Evolutionary conservation across 495 filamentous ascomycete genomes (phyloP).

Genomic region (Glarea lozoyensis): DNA sequence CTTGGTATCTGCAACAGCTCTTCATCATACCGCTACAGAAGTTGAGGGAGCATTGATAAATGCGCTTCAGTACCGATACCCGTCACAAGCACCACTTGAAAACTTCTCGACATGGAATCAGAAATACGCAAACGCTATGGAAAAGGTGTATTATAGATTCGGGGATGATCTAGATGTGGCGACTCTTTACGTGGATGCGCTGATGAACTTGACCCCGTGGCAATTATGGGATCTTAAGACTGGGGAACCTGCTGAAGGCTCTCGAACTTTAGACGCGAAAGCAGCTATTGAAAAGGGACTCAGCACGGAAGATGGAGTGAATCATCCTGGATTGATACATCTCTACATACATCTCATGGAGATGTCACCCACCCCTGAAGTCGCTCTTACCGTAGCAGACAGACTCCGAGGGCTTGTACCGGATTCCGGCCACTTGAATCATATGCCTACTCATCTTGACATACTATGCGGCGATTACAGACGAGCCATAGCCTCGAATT

Average conservation of each 20-base stretch:
- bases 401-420: conserved; percentile 53
- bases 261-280: conserved; percentile 50
- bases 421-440: conserved; percentile 60
- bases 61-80: conserved; percentile 49
- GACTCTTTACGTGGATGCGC: conserved; percentile 51
- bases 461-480: conserved; percentile 59
- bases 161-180: conserved; percentile 51
- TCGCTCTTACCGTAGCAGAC: conserved; percentile 45
- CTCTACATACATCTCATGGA: conserved; percentile 69
- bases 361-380: conserved; percentile 56
- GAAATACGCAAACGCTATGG: conserved; percentile 54
- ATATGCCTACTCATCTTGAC: conserved; percentile 66
- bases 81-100: conserved; percentile 26
- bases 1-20: too few relatives aligned
- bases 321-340: conserved; percentile 57
- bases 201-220: conserved; percentile 67
- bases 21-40: conserved; percentile 31
- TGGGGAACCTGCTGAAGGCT: conserved; percentile 41
- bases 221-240: conserved; percentile 53
- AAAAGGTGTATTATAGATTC: conserved; percentile 41
- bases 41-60: conserved; percentile 49
- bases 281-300: conserved; percentile 44
- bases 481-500: conserved; percentile 50
- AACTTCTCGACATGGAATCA: conserved; percentile 45
- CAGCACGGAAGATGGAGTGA: conserved; percentile 26